Evolutionary conservation across 2,329 filamentous ascomycete genomes (phyloP).

Genomic region (Lachnellula cervina): DNA sequence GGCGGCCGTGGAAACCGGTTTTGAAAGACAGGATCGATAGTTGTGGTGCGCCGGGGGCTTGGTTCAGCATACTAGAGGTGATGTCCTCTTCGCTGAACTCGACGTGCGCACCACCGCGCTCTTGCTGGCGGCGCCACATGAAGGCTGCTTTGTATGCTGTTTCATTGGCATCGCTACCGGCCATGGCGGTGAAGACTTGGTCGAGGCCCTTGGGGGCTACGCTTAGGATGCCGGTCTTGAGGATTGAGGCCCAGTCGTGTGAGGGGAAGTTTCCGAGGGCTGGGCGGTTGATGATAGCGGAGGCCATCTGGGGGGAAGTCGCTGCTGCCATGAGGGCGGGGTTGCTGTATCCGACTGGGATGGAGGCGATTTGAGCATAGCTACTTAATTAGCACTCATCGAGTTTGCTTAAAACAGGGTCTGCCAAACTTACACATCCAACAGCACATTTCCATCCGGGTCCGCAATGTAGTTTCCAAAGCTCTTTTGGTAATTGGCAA

Average conservation of each 20-base stretch:
- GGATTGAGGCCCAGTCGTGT: constrained; percentile 66
- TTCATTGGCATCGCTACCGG: constrained; percentile 79
- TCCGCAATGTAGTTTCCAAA: constrained; percentile 49
- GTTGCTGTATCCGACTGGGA: constrained; percentile 81
- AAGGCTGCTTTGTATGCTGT: constrained; percentile 82
- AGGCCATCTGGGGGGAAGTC: constrained; percentile 65
- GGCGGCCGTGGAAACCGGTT: constrained; percentile 73
- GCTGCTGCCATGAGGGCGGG: constrained; percentile 60
- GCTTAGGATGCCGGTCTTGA: constrained; percentile 65
- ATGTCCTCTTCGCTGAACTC: constrained; percentile 70
- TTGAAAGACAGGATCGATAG: constrained; percentile 76
- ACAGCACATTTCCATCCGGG: constrained; percentile 45
- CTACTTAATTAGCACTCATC: constrained; percentile 32
- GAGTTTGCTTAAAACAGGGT: background rate
- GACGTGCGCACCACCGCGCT: constrained; percentile 60
- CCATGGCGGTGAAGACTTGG: constrained; percentile 76
- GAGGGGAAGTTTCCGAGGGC: constrained; percentile 78
- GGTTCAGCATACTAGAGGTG: constrained; percentile 63
- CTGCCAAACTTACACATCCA: constrained; percentile 40
- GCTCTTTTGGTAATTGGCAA: constrained; percentile 49
- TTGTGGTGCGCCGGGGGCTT: constrained; percentile 66
- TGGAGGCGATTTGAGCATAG: constrained; percentile 79
- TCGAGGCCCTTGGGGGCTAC: constrained; percentile 70
- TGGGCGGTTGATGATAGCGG: constrained; percentile 71
- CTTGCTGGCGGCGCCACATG: constrained; percentile 70